A percentile compares a stretch with the other conserved stretches of the same genome.
Evolutionary conservation across 495 filamentous ascomycete species (phyloP).

Genomic region (Ramalina intermedia): DNA sequence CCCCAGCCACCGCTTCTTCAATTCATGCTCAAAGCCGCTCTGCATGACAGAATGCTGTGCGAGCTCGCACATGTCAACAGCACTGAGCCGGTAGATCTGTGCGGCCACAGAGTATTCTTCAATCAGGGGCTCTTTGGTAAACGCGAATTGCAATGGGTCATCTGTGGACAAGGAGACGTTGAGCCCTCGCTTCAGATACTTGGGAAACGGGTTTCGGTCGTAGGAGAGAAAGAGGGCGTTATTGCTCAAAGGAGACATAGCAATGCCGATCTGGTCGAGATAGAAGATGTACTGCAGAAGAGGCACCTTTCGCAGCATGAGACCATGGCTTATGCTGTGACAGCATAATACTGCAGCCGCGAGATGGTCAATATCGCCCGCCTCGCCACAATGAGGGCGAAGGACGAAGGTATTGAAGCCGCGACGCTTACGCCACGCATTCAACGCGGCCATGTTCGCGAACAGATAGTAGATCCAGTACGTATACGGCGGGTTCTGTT

Average conservation of each 20-base stretch:
- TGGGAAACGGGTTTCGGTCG: constrained; percentile 88
- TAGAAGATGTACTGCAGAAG: constrained; percentile 95
- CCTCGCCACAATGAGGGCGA: constrained; percentile 90
- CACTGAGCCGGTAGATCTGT: constrained; percentile 94
- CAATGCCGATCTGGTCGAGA: constrained; percentile 92
- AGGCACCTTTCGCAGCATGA: constrained; percentile 85
- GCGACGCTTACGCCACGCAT: constrained; percentile 74
- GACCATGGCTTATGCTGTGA: constrained; percentile 93
- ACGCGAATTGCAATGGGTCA: constrained; percentile 94
- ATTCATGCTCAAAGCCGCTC: constrained; percentile 75
- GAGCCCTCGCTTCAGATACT: constrained; percentile 85
- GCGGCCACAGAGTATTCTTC: constrained; percentile 97
- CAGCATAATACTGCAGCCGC: constrained; percentile 85
- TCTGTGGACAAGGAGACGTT: constrained; percentile 96
- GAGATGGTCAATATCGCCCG: constrained; percentile 90
- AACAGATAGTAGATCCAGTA: constrained; percentile 99
- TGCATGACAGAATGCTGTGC: constrained; percentile 91
- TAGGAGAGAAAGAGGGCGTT: constrained; percentile 95
- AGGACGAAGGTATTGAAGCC: constrained; percentile 94
- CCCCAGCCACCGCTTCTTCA: constrained; percentile 88
- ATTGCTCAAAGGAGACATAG: constrained; percentile 97
- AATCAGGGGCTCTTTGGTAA: constrained; percentile 94
- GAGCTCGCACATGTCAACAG: constrained; percentile 97
- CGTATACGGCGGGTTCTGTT: constrained; percentile 93
- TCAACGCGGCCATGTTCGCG: constrained; percentile 84